phyloP scores from a whole-genome alignment of 805 yeast genomes.

The Candida sonorensis region DNA sequence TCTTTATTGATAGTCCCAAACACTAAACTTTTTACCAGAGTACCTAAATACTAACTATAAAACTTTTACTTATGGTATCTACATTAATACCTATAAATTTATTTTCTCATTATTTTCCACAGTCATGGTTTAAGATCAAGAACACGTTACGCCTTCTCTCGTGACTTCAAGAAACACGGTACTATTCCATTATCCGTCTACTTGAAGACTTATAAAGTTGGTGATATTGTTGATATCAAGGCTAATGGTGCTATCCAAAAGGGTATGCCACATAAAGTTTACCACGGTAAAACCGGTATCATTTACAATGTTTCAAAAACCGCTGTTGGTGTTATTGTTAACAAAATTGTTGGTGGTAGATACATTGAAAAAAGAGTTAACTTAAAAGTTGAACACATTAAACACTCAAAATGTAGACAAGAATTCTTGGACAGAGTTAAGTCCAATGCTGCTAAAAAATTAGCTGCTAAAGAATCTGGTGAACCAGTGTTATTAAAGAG shows the following conservation, averaged over 20 bases:
- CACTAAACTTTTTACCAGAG: too few relatives aligned
- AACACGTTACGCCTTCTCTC: slow-evolving; percentile 99
- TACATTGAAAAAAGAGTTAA: slow-evolving; percentile 98
- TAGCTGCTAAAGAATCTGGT: slow-evolving; percentile 94
- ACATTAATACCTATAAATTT: too few relatives aligned
- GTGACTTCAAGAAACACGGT: slow-evolving; percentile 99
- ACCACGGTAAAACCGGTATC: slow-evolving; percentile 99
- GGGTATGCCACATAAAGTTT: slow-evolving; percentile 99
- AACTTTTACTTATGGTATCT: too few relatives aligned
- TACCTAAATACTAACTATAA: too few relatives aligned
- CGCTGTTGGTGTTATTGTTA: slow-evolving; percentile 95
- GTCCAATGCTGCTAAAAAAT: slow-evolving; percentile 88
- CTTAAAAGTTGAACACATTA: slow-evolving; percentile 97
- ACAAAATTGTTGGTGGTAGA: slow-evolving; percentile 99
- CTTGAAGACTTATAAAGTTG: slow-evolving; percentile 97
- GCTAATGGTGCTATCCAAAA: slow-evolving; percentile 99
- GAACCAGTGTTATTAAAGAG: slow-evolving; percentile 89
- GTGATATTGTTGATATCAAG: slow-evolving; percentile 99
- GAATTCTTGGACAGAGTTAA: slow-evolving; percentile 99
- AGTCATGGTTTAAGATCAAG: slow-evolving; percentile 99
- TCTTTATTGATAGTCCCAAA: too few relatives aligned
- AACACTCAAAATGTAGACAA: slow-evolving; percentile 99
- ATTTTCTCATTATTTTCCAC: slow-evolving; percentile 10
- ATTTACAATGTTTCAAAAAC: slow-evolving; percentile 98
- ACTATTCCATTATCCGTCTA: slow-evolving; percentile 89